Base-by-base conservation (phyloP, 2,329 filamentous ascomycete genomes). In the Thyridium curvatum region DNA sequence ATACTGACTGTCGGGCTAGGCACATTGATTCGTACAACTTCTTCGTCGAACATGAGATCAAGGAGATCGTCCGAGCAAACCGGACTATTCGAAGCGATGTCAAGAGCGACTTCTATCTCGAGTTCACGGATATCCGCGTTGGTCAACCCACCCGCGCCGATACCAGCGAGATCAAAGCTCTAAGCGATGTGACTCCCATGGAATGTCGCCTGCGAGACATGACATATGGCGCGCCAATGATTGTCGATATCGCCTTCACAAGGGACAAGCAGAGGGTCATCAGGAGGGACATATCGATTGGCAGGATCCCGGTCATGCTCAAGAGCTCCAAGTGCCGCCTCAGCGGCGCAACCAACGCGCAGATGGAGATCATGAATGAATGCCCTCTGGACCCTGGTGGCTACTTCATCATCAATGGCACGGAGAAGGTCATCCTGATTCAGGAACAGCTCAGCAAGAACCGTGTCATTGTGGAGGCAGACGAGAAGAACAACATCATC, bases 381-480 rank as follows among this genome's bases (percentile, higher is more conserved):
- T 98, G 93, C 54, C 88, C 93, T 12, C 71, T 98, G 31, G 93
- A 98, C 56, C 93, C 94, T 1, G 93, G 93, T 46, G 93, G 93
- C 38, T 98, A 98, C 61, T 98, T 98, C 55, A 93, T 98, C 54
- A 89, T 97, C 49, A 88, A 91, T 52, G 93, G 93, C 34, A 96
- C 94, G 15, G 93, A 98, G 61, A 98, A 98, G 69, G 93, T 98
- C 51, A 98, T 98, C 55, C 69, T 98, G 32, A 94, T 98, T 12
- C 93, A 98, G 62, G 94, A 98, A 58, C 93, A 98, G 65, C 70
- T 98, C 57, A 98, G 93, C 74, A 98, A 98, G 75, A 98, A 98
- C 64, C 82, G 93, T 68, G 86, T 98, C 54, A 96, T 98, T 58
- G 91, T 98, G 13, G 94, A 98, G 64, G 83, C 87, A 40, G 86